Evolutionary conservation across 768 basidiomycete genomes (phyloP).

Genomic region (Trametes coccinea): DNA sequence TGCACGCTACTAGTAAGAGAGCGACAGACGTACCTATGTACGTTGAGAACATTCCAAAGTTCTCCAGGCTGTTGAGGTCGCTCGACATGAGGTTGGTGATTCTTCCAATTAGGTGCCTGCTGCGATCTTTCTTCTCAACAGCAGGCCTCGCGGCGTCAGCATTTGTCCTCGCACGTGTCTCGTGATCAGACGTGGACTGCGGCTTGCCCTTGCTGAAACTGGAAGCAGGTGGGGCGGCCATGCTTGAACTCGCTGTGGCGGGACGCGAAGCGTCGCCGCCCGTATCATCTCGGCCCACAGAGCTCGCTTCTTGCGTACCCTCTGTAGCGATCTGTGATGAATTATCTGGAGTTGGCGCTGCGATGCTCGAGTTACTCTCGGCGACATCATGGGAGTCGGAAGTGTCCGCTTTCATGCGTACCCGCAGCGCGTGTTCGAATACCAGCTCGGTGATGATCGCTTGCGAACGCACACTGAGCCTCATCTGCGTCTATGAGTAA

Average conservation of each 20-base stretch:
- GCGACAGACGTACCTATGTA: conserved; percentile 34
- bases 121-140: not conserved
- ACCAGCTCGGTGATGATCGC: conserved; percentile 53
- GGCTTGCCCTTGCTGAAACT: not conserved
- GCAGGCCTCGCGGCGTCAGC: not conserved
- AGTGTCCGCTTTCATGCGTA: conserved; percentile 56
- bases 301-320: not conserved
- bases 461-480: conserved; percentile 50
- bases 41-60: not conserved
- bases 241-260: not conserved
- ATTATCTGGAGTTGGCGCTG: conserved; percentile 22
- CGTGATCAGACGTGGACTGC: not conserved
- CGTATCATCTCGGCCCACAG: too few relatives aligned
- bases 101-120: conserved; percentile 64
- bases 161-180: not conserved
- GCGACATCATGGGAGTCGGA: not conserved
- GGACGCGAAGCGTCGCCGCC: too few relatives aligned
- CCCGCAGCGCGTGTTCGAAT: conserved; percentile 59
- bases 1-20: not conserved
- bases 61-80: conserved; percentile 41
- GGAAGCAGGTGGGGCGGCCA: not conserved
- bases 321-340: conserved; percentile 38
- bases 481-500: conserved; percentile 31
- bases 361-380: conserved; percentile 21
- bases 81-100: conserved; percentile 78